phyloP scores from a whole-genome alignment of 176 grass and related monocot species.

The Bonia amplexicaulis region DNA sequence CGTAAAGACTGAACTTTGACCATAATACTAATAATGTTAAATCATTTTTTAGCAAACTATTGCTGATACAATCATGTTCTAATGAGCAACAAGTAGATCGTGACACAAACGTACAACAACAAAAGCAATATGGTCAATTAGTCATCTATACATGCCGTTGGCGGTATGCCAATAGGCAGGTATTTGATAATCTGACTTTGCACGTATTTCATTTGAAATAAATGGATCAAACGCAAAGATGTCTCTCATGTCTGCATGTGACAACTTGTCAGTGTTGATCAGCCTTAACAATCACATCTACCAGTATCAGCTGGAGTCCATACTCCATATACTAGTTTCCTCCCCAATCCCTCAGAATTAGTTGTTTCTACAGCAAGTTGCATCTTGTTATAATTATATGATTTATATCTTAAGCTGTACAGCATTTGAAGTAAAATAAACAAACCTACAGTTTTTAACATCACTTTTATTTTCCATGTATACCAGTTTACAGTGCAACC shows the following conservation, averaged over 20 bases:
- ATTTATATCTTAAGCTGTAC: not conserved
- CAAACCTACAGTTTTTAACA: not conserved
- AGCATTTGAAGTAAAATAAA: not conserved
- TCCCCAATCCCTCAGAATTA: not conserved
- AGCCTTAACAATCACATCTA: not conserved
- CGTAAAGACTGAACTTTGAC: not conserved
- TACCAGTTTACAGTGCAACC: not conserved
- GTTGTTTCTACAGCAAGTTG: not conserved
- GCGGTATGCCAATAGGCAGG: not conserved
- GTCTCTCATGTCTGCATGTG: not conserved
- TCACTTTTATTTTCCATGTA: not conserved
- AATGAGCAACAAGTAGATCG: not conserved
- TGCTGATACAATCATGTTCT: not conserved
- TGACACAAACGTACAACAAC: not conserved
- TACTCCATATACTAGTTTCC: not conserved
- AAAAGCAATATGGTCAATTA: not conserved
- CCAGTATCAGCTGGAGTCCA: not conserved
- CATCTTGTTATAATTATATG: not conserved
- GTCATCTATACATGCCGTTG: not conserved
- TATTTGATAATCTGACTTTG: not conserved
- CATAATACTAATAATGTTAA: slow-evolving; percentile 8
- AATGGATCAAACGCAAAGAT: not conserved
- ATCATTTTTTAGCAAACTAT: not conserved
- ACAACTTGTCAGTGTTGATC: not conserved
- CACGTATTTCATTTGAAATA: slow-evolving; percentile 3